These are phyloP conservation scores for Pachyrhizus erosus DNA, from an alignment of 306 rosid species.

Conservation along the genomic window DNA sequence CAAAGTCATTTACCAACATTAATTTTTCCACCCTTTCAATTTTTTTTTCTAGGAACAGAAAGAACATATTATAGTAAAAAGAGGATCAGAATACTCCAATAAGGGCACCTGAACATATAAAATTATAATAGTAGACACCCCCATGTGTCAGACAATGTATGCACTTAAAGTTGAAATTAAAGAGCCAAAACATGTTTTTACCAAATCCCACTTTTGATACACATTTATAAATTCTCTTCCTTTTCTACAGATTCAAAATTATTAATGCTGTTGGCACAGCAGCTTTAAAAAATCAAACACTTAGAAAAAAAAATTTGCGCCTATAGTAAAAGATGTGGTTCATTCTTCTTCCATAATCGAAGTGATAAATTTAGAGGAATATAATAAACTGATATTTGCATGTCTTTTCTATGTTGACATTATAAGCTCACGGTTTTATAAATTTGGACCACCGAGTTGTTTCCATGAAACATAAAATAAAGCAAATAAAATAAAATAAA, in stretches of 20 bases:
- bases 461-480: background rate
- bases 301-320: background rate
- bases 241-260: background rate
- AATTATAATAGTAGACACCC: background rate
- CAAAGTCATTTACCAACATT: no score
- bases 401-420: conserved; percentile 16
- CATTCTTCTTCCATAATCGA: background rate
- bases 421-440: background rate
- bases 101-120: background rate
- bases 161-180: background rate
- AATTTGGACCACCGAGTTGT: background rate
- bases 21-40: no score
- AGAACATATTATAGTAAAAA: no score
- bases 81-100: background rate
- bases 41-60: no score
- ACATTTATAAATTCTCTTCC: background rate
- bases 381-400: conserved; percentile 10
- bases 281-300: background rate
- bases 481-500: background rate
- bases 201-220: background rate
- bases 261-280: background rate
- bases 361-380: background rate
- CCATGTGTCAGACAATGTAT: background rate
- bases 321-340: background rate
- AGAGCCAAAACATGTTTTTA: background rate